phyloP scores from a whole-genome alignment of 352 stramenopile species.

The Globisporangium nunn region DNA sequence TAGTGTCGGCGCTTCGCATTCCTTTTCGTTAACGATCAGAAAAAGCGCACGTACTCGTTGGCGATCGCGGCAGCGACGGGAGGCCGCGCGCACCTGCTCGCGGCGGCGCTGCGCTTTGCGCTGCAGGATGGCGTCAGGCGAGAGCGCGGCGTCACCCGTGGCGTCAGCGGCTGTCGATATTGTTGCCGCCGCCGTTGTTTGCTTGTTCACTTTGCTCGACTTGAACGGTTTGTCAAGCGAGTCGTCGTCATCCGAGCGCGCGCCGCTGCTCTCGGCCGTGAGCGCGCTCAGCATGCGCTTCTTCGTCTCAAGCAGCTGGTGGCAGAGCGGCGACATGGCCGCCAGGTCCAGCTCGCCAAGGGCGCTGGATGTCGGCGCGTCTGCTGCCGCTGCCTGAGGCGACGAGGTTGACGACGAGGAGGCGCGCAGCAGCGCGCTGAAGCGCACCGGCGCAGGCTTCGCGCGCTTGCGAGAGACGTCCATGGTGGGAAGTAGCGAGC shows the following conservation, averaged over 20 bases:
- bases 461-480: constrained; percentile 2
- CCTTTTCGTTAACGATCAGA: too few relatives aligned
- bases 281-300: constrained; percentile 34
- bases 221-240: constrained; percentile 16
- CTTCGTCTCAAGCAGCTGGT: constrained; percentile 34
- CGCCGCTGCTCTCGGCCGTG: constrained; percentile 29
- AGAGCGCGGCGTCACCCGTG: constrained; percentile 19
- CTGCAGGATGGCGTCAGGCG: constrained; percentile 40
- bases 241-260: constrained; percentile 34
- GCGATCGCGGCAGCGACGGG: constrained; percentile 46
- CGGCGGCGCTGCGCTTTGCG: constrained; percentile 54
- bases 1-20: too few relatives aligned
- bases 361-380: neutral
- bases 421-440: neutral
- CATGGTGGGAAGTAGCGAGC: neutral
- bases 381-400: neutral
- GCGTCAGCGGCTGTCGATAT: constrained; percentile 2
- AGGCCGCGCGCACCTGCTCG: constrained; percentile 56
- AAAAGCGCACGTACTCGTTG: constrained; percentile 24
- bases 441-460: neutral
- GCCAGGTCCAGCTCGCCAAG: constrained; percentile 13
- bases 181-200: too few relatives aligned
- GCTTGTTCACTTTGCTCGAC: constrained; percentile 10
- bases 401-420: neutral
- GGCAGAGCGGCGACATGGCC: constrained; percentile 25